These are phyloP conservation scores for Saccharomyces paradoxus DNA, from an alignment of 805 yeast species.

Conservation along the genomic window DNA sequence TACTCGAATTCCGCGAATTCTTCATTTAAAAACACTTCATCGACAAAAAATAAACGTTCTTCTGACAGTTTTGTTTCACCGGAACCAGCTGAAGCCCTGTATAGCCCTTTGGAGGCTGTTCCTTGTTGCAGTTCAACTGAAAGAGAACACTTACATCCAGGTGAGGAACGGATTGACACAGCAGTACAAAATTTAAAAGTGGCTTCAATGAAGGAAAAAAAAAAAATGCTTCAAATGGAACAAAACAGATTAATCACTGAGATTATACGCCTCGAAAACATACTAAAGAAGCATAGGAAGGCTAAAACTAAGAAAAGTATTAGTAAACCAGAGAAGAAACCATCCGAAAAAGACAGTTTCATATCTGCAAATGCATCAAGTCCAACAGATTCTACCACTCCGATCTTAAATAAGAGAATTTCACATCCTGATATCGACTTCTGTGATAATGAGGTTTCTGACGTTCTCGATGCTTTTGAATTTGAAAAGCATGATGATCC, in stretches of 20 bases:
- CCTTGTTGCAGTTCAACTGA: neutral
- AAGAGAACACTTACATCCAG: neutral
- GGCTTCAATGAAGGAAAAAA: neutral
- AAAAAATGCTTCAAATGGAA: slow-evolving; percentile 11
- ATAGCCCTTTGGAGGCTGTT: neutral
- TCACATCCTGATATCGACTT: neutral
- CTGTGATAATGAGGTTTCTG: neutral
- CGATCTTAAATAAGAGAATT: neutral
- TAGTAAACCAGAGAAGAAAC: neutral
- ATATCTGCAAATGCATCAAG: neutral
- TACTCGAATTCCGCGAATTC: neutral
- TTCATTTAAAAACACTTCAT: neutral
- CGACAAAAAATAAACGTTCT: neutral
- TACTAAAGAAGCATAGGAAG: neutral
- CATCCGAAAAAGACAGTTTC: neutral
- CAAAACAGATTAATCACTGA: neutral
- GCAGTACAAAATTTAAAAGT: neutral
- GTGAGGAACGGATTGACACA: neutral
- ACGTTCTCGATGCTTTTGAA: neutral
- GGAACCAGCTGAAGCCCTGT: neutral
- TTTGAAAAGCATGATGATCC: neutral
- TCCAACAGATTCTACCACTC: neutral
- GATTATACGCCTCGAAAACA: neutral
- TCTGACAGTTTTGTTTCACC: neutral
- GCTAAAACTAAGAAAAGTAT: neutral